Conservation (phyloP, 2,329 filamentous ascomycete genomes). For the Pleochaeta shiraiana region DNA sequence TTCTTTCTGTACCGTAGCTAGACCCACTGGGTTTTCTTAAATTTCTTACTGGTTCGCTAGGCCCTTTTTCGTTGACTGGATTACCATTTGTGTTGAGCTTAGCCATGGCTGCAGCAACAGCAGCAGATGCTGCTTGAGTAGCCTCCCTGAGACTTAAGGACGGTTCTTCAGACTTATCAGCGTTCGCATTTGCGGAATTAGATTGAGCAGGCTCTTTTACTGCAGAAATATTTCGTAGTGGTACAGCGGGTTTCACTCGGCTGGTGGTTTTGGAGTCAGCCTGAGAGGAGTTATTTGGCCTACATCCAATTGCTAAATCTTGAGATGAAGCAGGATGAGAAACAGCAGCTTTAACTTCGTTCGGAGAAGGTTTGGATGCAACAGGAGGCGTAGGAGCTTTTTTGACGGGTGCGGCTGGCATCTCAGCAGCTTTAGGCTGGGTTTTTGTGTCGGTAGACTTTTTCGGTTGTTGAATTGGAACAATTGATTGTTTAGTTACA, state of each 20-base stretch:
- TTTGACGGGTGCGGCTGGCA: conserved; percentile 21
- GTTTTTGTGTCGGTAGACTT: conserved; percentile 31
- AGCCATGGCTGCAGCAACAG: conserved; percentile 53
- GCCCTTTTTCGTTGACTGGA: conserved; percentile 57
- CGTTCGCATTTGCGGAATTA: conserved; percentile 14
- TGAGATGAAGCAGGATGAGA: conserved; percentile 10
- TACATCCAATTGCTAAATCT: conserved; percentile 6
- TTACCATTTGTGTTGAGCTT: conserved; percentile 22
- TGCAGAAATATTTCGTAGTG: conserved; percentile 29
- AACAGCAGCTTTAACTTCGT: conserved; percentile 28
- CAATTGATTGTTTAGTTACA: conserved; percentile 24
- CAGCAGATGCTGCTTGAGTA: conserved; percentile 55
- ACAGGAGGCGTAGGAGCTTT: conserved; percentile 38
- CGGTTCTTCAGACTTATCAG: conserved; percentile 8
- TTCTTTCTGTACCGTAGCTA: conserved; percentile 17
- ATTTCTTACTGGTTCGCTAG: conserved; percentile 33
- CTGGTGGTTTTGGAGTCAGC: conserved; percentile 21
- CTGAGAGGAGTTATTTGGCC: conserved; percentile 8
- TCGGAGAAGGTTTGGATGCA: conserved; percentile 43
- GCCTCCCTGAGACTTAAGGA: conserved; percentile 35
- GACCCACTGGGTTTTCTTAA: conserved; percentile 24
- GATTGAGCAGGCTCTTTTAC: conserved; percentile 21
- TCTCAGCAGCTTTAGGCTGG: conserved; percentile 21
- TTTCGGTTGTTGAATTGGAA: conserved; percentile 20
- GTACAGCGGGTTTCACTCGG: conserved; percentile 43